Evolutionary conservation across 2,329 filamentous ascomycete species (phyloP), one percentile per base, ranked within the genome.

Genomic region (Pseudocercospora macadamiae): DNA sequence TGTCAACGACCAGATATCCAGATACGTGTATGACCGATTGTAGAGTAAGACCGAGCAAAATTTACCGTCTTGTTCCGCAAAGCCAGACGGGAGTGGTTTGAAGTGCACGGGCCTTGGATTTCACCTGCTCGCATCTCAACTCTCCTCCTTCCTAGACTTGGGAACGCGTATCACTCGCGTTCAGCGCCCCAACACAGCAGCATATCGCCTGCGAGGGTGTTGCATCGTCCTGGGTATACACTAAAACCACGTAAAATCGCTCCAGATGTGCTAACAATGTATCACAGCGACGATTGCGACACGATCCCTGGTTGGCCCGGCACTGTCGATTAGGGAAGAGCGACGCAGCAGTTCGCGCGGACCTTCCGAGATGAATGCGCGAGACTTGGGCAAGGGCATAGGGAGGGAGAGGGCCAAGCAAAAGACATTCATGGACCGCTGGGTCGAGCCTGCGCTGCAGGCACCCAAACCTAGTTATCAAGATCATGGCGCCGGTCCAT

Each of bases 401-500:
- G 47, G 57, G 25, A 55, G 52, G 52, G 74, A 69, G 47, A 73
- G 67, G 52, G 67, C 64, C 45, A 69, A 69, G 53, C 76, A 60
- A 74, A 79, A 54, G 65, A 69, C 65, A 19, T 64, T 64, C 54
- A 65, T 69, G 67, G 68, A 70, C 57, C 60, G 64, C 42, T 75
- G 71, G 85, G 73, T 79, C 37, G 86, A 89, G 73, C 86, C 86
- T 49, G 74, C 80, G 34, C 69, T 83, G 47, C 79, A 82, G 58
- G 79, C 81, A 47, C 61, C 63, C 34, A 78, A 78, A 47, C 81
- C 92, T 9, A 93, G 89, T 72, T 96, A 88, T 71, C 86, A 90
- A 78, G 91, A 96, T 66, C 80, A 84, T 72, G 89, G 89, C 44
- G 82, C 95, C 66, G 80, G 88, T 68, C 82, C 88, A 49, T 85